A percentile compares a stretch with the other conserved stretches of the same genome.
Evolutionary conservation across 768 basidiomycete genomes (phyloP).

Genomic region (Xerocomus spinulosus): DNA sequence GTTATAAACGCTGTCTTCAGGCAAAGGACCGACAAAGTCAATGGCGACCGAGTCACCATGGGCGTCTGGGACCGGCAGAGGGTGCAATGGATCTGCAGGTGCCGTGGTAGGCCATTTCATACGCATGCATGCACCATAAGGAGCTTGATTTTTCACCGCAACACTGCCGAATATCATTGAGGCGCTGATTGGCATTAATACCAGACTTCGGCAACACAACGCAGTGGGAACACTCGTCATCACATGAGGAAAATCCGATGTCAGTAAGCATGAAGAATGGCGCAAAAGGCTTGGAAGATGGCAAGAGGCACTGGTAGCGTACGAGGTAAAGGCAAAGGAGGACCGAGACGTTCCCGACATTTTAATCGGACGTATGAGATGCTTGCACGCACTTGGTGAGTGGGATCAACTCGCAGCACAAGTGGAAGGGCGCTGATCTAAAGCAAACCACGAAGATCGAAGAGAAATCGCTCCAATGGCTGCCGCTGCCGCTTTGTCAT

Average conservation of each 20-base stretch:
- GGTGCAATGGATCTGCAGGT: too few species aligned
- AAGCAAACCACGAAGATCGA: slow-evolving; percentile 76
- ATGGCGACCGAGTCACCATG: too few species aligned
- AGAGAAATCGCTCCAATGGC: slow-evolving; percentile 95
- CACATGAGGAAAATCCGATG: slow-evolving; percentile 85
- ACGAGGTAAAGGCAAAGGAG: slow-evolving; percentile 71
- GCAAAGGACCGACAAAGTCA: too few species aligned
- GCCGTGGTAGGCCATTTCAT: too few species aligned
- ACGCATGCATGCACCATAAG: slow-evolving; percentile 98
- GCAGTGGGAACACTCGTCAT: slow-evolving; percentile 95
- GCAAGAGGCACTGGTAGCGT: slow-evolving; percentile 87
- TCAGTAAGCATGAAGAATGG: slow-evolving; percentile 95
- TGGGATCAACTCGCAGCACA: slow-evolving; percentile 89
- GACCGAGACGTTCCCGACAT: slow-evolving; percentile 75
- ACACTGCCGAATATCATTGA: slow-evolving; percentile 89
- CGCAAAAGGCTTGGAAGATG: slow-evolving; percentile 94
- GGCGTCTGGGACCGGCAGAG: too few species aligned
- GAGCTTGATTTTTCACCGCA: slow-evolving; percentile 95
- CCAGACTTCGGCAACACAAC: slow-evolving; percentile 92
- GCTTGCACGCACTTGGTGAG: slow-evolving; percentile 94
- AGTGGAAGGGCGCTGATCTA: slow-evolving; percentile 85
- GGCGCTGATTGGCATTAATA: slow-evolving; percentile 93
- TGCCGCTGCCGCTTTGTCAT: slow-evolving; percentile 94
- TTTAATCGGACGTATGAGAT: slow-evolving; percentile 89
- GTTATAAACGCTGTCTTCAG: slow-evolving; percentile 8